phyloP scores from a whole-genome alignment of 306 rosid species.

The Glycine soja region DNA sequence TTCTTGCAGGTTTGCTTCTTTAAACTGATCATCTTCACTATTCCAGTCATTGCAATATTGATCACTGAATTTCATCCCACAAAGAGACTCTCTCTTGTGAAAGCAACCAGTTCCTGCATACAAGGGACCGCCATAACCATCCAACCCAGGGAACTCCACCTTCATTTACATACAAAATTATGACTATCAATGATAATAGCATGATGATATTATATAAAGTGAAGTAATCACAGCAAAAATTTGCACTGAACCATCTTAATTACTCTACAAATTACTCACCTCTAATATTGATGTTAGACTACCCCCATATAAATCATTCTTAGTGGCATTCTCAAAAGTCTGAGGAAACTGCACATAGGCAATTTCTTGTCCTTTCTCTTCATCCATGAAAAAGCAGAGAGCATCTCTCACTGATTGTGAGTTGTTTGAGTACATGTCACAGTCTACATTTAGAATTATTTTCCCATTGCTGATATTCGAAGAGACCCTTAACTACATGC shows the following conservation, averaged over 20 bases:
- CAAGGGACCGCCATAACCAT: conserved; percentile 74
- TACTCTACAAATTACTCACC: conserved; percentile 57
- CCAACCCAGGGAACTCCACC: conserved; percentile 71
- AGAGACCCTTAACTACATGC: conserved; percentile 83
- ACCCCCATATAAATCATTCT: conserved; percentile 67
- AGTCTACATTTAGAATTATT: conserved; percentile 77
- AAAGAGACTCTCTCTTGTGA: conserved; percentile 74
- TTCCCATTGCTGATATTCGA: conserved; percentile 80
- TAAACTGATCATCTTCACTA: conserved; percentile 33
- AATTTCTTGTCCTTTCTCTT: conserved; percentile 70
- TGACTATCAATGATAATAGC: conserved; percentile 4
- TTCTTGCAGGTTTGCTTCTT: conserved; percentile 43
- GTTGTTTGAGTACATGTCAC: conserved; percentile 87
- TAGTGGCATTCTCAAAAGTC: conserved; percentile 57
- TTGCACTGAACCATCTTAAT: not conserved
- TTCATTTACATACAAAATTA: conserved; percentile 18
- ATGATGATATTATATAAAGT: not conserved
- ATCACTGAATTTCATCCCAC: conserved; percentile 62
- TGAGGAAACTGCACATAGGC: conserved; percentile 85
- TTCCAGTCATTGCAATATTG: conserved; percentile 51
- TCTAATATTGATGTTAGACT: conserved; percentile 17
- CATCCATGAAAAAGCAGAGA: conserved; percentile 85
- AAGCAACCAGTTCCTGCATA: conserved; percentile 82
- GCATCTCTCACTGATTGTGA: conserved; percentile 72
- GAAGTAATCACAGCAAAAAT: not conserved